Evolutionary conservation across 2,329 filamentous ascomycete species (phyloP), one percentile per base, ranked within the genome.

Genomic region (Trichothecium sympodiale): DNA sequence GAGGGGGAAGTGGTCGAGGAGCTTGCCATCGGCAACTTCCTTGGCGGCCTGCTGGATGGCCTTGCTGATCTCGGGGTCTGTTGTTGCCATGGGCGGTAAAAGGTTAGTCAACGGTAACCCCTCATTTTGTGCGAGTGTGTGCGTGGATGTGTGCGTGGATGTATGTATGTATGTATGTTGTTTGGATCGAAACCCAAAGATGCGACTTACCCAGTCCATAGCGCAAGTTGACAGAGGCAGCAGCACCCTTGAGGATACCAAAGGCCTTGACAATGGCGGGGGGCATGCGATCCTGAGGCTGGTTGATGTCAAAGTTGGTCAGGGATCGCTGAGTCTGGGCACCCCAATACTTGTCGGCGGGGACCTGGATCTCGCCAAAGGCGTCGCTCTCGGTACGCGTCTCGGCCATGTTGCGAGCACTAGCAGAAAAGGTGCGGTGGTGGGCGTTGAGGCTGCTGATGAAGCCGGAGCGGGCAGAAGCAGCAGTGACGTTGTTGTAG

Each of bases 251-350:
- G 46, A 98, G 73, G 52, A 96, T 93, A 57, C 91, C 91, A 59
- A 98, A 95, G 6, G 91, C 91, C 62, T 79, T 81, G 54, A 96
- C 71, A 50, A 98, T 82, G 31, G 88, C 83, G 46, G 86, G 80
- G 33, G 91, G 91, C 88, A 96, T 96, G 59, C 91, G 87, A 60
- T 98, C 91, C 65, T 94, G 86, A 41, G 91, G 91, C 72, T 96
- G 91, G 68, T 96, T 96, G 77, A 98, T 96, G 62, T 82, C 83
- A 74, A 98, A 98, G 72, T 98, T 98, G 62, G 83, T 81, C 59
- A 96, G 75, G 35, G 89, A 96, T 48, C 89, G 81, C 74, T 95
- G 83, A 37, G 89, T 95, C 73, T 95, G 89, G 42, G 89, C 89
- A 56, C 91, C 91, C 89, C 91, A 98, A 74, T 98, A 98, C 70